These are phyloP conservation scores for Glebionis coronaria DNA, from an alignment of 129 eudicot species.

Conservation along the genomic window DNA sequence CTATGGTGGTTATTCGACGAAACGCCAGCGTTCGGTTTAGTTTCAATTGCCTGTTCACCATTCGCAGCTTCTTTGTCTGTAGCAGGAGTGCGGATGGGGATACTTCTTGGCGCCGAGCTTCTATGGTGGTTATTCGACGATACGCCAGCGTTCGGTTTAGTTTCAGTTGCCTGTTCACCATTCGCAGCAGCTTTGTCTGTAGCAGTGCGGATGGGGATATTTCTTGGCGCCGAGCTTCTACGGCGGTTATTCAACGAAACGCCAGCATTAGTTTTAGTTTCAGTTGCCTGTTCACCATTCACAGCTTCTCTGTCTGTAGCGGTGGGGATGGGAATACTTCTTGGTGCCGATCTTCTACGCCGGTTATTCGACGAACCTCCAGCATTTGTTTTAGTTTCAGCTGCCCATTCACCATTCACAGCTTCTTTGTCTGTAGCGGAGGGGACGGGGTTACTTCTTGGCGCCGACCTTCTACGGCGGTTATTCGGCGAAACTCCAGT, in stretches of 20 bases:
- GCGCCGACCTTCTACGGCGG: conserved; percentile 30
- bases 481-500: conserved; percentile 31
- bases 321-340: not conserved
- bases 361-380: too few relatives aligned
- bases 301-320: too few relatives aligned
- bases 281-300: conserved; percentile 16
- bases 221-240: conserved; percentile 40
- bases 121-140: conserved; percentile 33
- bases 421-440: too few relatives aligned
- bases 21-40: conserved; percentile 29
- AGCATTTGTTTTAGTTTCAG: too few relatives aligned
- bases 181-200: not conserved
- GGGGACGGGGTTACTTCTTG: too few relatives aligned
- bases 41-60: conserved; percentile 16
- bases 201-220: too few relatives aligned
- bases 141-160: conserved; percentile 28
- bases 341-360: too few relatives aligned
- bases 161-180: conserved; percentile 16
- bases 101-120: conserved; percentile 40
- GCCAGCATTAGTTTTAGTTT: conserved; percentile 27
- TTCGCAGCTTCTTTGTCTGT: not conserved
- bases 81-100: too few relatives aligned
- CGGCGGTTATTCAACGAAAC: conserved; percentile 31
- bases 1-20: conserved; percentile 33
- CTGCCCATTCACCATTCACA: too few relatives aligned